Conservation (phyloP, 176 grass and related monocot species). For the Hordeum vulgare region MorexV3_pseudomolecules_assembly NC_058518.1:418925021-418925520, state of each 20-base stretch:
- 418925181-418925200: background rate
- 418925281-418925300: background rate
- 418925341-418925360: too few species aligned
- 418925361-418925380: background rate
- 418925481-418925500: conserved; percentile 91
- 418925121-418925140: background rate
- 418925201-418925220: background rate
- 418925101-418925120: conserved; percentile 65
- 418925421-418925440: background rate
- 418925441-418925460: conserved; percentile 42
- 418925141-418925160: background rate
- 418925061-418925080: conserved; percentile 72
- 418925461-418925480: conserved; percentile 63
- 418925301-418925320: background rate
- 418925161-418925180: background rate
- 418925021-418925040: conserved; percentile 69
- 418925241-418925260: background rate
- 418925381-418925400: background rate
- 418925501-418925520: conserved; percentile 49
- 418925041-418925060: conserved; percentile 76
- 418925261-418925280: background rate
- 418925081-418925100: conserved; percentile 84
- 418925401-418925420: background rate
- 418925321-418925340: background rate
- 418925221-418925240: background rate